A percentile compares a stretch with the other conserved stretches of the same genome.
These are phyloP conservation scores for Backusella psychrophila DNA, from an alignment of 192 early-diverging fungal species.

Conservation along the genomic window DNA sequence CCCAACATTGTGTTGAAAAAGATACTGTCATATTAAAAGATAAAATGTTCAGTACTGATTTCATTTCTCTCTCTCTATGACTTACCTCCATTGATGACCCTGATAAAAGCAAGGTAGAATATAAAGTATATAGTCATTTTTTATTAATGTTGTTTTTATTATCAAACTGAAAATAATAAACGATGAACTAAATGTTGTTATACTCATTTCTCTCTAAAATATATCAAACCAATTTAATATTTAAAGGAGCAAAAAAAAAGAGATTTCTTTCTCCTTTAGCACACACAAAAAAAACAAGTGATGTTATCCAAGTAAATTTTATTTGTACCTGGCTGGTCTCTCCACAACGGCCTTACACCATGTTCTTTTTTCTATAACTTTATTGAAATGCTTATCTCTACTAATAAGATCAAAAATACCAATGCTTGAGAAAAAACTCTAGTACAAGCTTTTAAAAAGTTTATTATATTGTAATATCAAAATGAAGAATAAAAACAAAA, in stretches of 20 bases:
- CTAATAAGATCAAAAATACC: no score
- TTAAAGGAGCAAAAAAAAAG: not conserved
- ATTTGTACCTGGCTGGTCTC: no score
- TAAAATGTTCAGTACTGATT: not conserved
- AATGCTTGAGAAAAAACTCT: not conserved
- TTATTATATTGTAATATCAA: not conserved
- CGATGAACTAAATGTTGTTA: not conserved
- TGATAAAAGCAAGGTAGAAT: not conserved
- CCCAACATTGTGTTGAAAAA: constrained; percentile 33
- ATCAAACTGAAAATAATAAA: not conserved
- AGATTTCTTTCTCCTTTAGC: not conserved
- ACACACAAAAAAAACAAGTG: not conserved
- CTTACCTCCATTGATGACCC: not conserved
- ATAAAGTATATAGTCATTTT: not conserved
- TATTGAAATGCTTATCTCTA: no score
- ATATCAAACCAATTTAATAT: not conserved
- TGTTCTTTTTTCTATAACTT: no score
- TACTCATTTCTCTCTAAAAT: not conserved
- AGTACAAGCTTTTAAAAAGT: not conserved
- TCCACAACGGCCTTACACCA: no score
- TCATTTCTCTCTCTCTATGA: no score
- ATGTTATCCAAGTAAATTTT: not conserved
- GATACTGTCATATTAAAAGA: not conserved
- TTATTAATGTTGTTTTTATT: not conserved
- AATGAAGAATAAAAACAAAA: not conserved